Evolutionary conservation across 2,329 filamentous ascomycete genomes (phyloP), one percentile per base, ranked within the genome.

Genomic region (Fusarium nodosum): DNA sequence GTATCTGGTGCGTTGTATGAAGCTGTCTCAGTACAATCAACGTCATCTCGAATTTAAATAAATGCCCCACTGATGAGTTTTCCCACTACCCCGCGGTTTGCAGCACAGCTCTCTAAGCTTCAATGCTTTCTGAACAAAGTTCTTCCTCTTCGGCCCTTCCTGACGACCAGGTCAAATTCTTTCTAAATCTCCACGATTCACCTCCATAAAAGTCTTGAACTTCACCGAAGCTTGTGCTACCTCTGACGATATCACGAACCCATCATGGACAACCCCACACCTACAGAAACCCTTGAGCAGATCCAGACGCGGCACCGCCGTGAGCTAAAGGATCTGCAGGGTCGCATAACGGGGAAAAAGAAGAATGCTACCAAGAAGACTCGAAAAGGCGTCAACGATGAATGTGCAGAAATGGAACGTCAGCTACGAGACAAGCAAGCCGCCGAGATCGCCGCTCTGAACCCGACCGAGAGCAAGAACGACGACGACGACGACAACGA

Each of bases 311-410:
- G 90, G 47, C 96, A 99, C 79, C 90, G 93, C 74, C 96, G 93
- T 80, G 95, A 99, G 81, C 90, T 92, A 78, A 91, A 90, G 73
- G 95, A 98, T 65, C 86, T 99, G 28, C 93, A 97, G 79, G 87
- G 89, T 52, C 90, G 91, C 63, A 90, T 97, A 76, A 97, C 93
- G 7, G 94, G 91, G 81, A 98, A 97, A 86, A 99, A 97, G 85
- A 98, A 97, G 84, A 91, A 92, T 72, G 94, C 96, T 18, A 97
- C 91, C 47, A 99, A 98, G 82, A 93, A 89, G 88, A 94, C 86
- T 72, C 88, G 83, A 75, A 93, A 91, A 78, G 90, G 90, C 30
- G 84, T 95, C 75, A 93, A 91, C 41, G 85, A 91, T 54, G 92
- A 95, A 77, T 93, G 93, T 71, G 90, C 91, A 64, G 84, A 87